phyloP scores from a whole-genome alignment of 2,329 filamentous ascomycete genomes.

The Cladosporium sp. region DNA sequence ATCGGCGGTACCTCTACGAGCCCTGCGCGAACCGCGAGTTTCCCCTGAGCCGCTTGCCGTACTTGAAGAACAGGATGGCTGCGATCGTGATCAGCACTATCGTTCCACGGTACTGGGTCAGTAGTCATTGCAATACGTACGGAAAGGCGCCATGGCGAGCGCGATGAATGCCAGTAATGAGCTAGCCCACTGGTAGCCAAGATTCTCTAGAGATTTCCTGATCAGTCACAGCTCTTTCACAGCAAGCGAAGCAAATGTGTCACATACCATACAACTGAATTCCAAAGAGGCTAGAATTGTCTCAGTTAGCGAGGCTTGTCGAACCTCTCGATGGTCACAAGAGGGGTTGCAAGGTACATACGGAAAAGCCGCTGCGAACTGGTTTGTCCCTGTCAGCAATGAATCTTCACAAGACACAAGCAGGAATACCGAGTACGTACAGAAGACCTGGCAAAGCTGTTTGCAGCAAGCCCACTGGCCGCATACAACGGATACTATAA shows the following conservation, averaged over 20 bases:
- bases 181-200: constrained; percentile 54
- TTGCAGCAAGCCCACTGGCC: constrained; percentile 52
- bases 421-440: neutral
- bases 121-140: constrained; percentile 28
- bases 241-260: neutral
- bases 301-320: constrained; percentile 17
- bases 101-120: constrained; percentile 27
- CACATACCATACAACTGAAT: constrained; percentile 51
- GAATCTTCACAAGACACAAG: neutral
- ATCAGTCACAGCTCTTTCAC: constrained; percentile 48
- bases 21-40: constrained; percentile 48
- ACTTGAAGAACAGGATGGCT: constrained; percentile 52
- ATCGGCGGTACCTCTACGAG: constrained; percentile 31
- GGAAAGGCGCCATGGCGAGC: constrained; percentile 50
- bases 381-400: neutral
- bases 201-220: constrained; percentile 24
- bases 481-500: constrained; percentile 50
- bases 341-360: constrained; percentile 19
- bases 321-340: neutral
- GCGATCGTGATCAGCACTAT: constrained; percentile 25
- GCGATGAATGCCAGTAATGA: constrained; percentile 49
- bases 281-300: constrained; percentile 46
- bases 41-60: constrained; percentile 50
- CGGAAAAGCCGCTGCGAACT: constrained; percentile 50
- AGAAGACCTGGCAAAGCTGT: constrained; percentile 50